A percentile compares a stretch with the other conserved stretches of the same genome.
These are phyloP conservation scores for Epichloe gansuensis DNA, from an alignment of 2,329 filamentous ascomycete species.

Conservation along the genomic window DNA sequence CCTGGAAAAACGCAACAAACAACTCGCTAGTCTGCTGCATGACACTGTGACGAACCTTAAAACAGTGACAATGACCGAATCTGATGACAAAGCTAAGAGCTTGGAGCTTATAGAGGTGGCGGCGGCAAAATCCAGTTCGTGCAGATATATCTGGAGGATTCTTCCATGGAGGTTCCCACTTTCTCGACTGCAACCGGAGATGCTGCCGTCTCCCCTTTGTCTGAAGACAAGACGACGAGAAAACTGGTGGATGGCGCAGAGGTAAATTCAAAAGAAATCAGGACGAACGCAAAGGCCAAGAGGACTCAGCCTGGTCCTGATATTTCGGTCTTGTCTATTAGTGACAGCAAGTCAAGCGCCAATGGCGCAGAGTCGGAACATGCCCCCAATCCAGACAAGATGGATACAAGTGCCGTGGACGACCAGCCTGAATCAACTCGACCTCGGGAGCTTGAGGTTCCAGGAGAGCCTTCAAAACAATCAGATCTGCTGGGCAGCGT, in stretches of 20 bases:
- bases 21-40: slow-evolving; percentile 56
- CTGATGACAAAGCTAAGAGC: slow-evolving; percentile 36
- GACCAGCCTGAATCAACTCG: neutral
- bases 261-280: neutral
- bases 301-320: neutral
- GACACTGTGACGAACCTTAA: slow-evolving; percentile 53
- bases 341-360: neutral
- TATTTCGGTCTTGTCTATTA: neutral
- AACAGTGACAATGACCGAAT: slow-evolving; percentile 38
- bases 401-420: neutral
- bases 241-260: neutral
- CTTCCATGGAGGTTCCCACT: slow-evolving; percentile 36
- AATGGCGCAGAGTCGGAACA: neutral
- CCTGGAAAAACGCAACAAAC: slow-evolving; percentile 53
- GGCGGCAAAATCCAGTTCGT: slow-evolving; percentile 52
- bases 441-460: neutral
- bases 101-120: slow-evolving; percentile 45
- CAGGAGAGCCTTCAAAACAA: neutral
- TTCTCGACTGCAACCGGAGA: neutral
- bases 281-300: neutral
- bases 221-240: neutral
- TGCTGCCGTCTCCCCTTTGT: neutral
- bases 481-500: neutral
- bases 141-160: slow-evolving; percentile 48
- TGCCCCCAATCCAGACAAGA: neutral